Conservation (phyloP, 1,284 basidiomycete genomes). For the Inonotus hispidus region DNA sequence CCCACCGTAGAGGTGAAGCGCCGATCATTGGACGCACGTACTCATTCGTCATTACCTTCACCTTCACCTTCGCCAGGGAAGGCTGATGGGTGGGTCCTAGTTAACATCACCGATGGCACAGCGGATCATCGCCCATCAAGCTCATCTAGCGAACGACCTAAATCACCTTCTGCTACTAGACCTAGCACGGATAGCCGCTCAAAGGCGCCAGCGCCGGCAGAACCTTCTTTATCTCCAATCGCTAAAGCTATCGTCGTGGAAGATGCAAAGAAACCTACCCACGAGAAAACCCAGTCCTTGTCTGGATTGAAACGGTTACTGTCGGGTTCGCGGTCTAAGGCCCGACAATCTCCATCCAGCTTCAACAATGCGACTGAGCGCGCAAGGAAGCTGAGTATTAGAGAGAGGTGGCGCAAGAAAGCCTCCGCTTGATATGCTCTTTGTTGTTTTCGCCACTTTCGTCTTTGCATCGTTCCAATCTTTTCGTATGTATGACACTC, state of each 20-base stretch:
- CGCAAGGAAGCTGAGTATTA: conserved; percentile 6
- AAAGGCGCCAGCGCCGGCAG: not conserved
- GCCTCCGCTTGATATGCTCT: not conserved
- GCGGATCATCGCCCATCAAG: not conserved
- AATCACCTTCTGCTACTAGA: not conserved
- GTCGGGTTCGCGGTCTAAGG: conserved; percentile 8
- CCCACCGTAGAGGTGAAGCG: not conserved
- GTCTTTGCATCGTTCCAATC: no score
- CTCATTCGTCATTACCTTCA: not conserved
- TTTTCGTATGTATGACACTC: no score
- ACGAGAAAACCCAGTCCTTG: not conserved
- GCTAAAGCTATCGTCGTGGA: conserved; percentile 16
- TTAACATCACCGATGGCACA: conserved; percentile 12
- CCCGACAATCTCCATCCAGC: not conserved
- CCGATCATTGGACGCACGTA: not conserved
- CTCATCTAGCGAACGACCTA: not conserved
- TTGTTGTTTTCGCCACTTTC: not conserved
- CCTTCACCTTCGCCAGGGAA: not conserved
- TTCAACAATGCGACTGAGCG: not conserved
- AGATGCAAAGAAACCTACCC: conserved; percentile 1
- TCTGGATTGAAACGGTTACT: conserved; percentile 10
- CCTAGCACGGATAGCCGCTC: not conserved
- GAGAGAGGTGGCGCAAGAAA: conserved; percentile 14
- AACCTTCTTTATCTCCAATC: conserved; percentile 11
- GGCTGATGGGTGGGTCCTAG: conserved; percentile 17